Evolutionary conservation across 805 yeast genomes (phyloP), one percentile per base, ranked within the genome.

Genomic region (Pichia ethanolica): DNA sequence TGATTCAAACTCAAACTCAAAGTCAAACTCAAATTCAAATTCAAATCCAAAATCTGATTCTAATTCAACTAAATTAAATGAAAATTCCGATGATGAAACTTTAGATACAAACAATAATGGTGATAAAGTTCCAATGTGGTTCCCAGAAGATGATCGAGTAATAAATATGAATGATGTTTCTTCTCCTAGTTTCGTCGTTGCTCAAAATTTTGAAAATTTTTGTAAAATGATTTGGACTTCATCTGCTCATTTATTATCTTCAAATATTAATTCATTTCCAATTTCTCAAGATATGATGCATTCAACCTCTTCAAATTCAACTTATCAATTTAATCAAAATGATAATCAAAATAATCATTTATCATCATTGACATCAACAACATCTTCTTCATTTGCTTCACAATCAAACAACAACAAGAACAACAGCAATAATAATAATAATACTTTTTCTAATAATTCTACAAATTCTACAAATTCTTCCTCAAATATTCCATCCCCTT

Each of bases 131-230:
- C 66, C 68, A 1, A 66, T 67, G n/a, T 52, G 68, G 9, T 65
- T 64, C 46, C 68, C 71, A 1, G 47, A 53, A 26, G 66, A 59
- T 42, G 61, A 63, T 39, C 69, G 66, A 44, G 53, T 61, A 7
- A 52, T 58, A 27, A 64, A 62, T 41, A 57, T 65, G 54, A 59
- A 62, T 45, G 69, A 66, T 45, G 59, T 67, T 4, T 64, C 72
- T 7, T 67, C 70, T 5, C 51, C 73, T 7, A 56, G 63, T 5
- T 51, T 64, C 11, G 70, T 68, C 6, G 72, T 70, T 28, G 66
- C 71, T 4, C 65, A 66, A 45, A 70, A 70, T 47, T 69, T 70
- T 49, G 72, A 69, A 45, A 69, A 65, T 49, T 70, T 61, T 49
- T 69, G 72, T 45, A 59, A 58, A 27, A 48, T 61, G 27, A 60